Evolutionary conservation across 2,329 filamentous ascomycete species (phyloP).

Genomic region (Stromatinia cepivora): DNA sequence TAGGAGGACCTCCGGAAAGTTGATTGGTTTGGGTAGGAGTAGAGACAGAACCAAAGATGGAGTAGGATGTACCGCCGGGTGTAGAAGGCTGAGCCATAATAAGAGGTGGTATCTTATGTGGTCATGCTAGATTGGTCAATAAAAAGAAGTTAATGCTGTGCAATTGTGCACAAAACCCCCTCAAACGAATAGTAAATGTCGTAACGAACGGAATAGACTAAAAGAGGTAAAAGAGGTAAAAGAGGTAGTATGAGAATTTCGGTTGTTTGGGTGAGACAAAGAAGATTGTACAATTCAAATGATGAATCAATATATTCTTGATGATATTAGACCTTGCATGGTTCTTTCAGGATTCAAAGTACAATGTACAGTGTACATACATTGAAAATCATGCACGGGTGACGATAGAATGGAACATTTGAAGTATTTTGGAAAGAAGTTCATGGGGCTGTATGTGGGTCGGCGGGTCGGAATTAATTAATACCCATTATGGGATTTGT

Average conservation of each 20-base stretch:
- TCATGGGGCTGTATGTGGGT: not conserved
- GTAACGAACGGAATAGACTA: not conserved
- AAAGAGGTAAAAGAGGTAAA: not conserved
- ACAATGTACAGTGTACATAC: too few species aligned
- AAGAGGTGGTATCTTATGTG: constrained; percentile 22
- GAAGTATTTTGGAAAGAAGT: constrained; percentile 4
- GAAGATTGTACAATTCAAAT: not conserved
- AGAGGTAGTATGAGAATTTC: not conserved
- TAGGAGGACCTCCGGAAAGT: constrained; percentile 26
- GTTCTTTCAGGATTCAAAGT: not conserved
- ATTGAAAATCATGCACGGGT: constrained; percentile 14
- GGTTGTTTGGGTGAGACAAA: not conserved
- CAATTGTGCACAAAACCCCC: constrained; percentile 15
- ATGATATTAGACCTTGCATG: constrained; percentile 6
- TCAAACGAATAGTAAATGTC: constrained; percentile 4
- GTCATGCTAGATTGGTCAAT: constrained; percentile 28
- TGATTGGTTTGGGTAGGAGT: constrained; percentile 27
- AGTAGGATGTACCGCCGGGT: constrained; percentile 45
- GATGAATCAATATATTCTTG: constrained; percentile 13
- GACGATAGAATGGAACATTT: not conserved
- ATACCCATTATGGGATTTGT: constrained; percentile 12
- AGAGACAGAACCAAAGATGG: constrained; percentile 50
- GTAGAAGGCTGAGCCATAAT: constrained; percentile 50
- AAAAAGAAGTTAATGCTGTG: constrained; percentile 16
- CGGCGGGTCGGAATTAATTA: constrained; percentile 14